Evolutionary conservation across 805 yeast genomes (phyloP).

Genomic region (Metschnikowia arizonensis): DNA sequence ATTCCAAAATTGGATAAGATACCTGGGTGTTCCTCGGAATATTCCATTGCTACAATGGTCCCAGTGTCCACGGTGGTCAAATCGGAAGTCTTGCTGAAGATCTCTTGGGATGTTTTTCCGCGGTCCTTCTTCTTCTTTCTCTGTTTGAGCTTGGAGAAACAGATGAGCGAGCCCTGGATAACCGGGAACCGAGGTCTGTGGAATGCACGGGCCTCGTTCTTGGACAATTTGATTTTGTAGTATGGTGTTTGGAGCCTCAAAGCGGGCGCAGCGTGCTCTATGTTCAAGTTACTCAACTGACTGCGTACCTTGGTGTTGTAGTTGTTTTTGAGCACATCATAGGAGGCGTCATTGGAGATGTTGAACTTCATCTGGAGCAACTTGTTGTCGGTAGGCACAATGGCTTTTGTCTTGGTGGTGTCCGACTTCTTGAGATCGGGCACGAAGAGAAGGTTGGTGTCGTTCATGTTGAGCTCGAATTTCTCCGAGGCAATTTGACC

Average conservation of each 20-base stretch:
- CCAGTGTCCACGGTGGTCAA: constrained; percentile 82
- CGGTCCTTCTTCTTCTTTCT: constrained; percentile 88
- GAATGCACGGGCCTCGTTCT: constrained; percentile 66
- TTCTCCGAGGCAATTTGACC: constrained; percentile 48
- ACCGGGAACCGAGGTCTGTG: constrained; percentile 76
- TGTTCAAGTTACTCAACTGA: constrained; percentile 82
- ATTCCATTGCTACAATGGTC: constrained; percentile 73
- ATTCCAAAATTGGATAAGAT: constrained; percentile 87
- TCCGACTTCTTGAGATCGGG: constrained; percentile 31
- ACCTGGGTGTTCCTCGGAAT: constrained; percentile 83
- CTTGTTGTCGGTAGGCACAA: constrained; percentile 52
- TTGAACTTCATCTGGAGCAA: constrained; percentile 61
- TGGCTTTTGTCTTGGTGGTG: constrained; percentile 26
- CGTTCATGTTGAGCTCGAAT: constrained; percentile 76
- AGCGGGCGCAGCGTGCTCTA: constrained; percentile 92
- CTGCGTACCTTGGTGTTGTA: constrained; percentile 90
- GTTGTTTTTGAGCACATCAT: constrained; percentile 76
- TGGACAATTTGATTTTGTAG: constrained; percentile 72
- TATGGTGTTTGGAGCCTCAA: constrained; percentile 82
- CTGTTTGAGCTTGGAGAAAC: constrained; percentile 66
- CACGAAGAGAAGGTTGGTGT: constrained; percentile 70
- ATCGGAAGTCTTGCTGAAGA: constrained; percentile 68
- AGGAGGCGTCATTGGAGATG: constrained; percentile 83
- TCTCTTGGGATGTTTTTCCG: constrained; percentile 73
- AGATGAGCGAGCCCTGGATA: constrained; percentile 72